Percentiles rank a stretch among this genome's conserved stretches.
Evolutionary conservation across 805 yeast genomes (phyloP).

Genomic region (Candida ulmi): DNA sequence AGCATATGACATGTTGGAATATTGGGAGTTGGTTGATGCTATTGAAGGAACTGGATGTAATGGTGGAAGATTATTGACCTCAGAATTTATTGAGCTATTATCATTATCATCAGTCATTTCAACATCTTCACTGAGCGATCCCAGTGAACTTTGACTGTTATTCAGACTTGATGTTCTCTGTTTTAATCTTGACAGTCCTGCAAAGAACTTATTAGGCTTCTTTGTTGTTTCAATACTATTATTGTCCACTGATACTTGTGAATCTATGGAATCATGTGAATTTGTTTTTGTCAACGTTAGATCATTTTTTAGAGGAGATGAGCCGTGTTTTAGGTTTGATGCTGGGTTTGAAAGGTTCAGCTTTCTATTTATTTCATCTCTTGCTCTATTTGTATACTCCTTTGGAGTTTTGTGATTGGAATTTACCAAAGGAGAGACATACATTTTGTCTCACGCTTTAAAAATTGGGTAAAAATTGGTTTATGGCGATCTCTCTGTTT

Average conservation of each 20-base stretch:
- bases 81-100: neutral
- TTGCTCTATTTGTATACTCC: conserved; percentile 25
- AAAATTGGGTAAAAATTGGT: no score
- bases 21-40: conserved; percentile 9
- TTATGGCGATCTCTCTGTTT: no score
- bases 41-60: conserved; percentile 22
- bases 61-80: conserved; percentile 12
- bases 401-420: conserved; percentile 21
- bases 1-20: conserved; percentile 5
- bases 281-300: conserved; percentile 17
- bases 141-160: neutral
- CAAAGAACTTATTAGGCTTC: neutral
- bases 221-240: neutral
- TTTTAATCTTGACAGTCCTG: neutral
- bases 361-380: conserved; percentile 24
- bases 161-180: neutral
- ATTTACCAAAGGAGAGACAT: conserved; percentile 17
- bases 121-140: conserved; percentile 8
- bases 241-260: conserved; percentile 9
- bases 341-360: conserved; percentile 13
- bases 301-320: conserved; percentile 24
- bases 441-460: conserved; percentile 16
- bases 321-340: conserved; percentile 22
- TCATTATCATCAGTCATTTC: conserved; percentile 11
- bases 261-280: conserved; percentile 19